Evolutionary conservation across 2,329 filamentous ascomycete species (phyloP).

Genomic region (Raffaelea deltoideospora): DNA sequence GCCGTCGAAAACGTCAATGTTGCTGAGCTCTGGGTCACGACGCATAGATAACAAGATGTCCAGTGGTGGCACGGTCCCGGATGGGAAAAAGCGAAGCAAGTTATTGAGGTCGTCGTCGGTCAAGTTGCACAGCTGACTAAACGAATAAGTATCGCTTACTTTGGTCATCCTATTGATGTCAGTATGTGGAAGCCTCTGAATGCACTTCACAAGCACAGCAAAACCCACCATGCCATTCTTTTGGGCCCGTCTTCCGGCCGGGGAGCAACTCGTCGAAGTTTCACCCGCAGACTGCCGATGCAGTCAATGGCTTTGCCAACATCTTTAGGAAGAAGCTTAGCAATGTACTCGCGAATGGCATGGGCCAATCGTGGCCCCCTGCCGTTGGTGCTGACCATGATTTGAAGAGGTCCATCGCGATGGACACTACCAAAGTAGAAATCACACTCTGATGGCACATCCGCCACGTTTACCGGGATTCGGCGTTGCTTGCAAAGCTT

Average conservation of each 20-base stretch:
- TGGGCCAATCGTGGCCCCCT: conserved; percentile 87
- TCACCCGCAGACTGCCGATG: conserved; percentile 65
- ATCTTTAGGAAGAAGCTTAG: conserved; percentile 56
- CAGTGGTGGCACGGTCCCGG: conserved; percentile 38
- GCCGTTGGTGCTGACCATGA: conserved; percentile 98
- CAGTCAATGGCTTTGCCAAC: conserved; percentile 75
- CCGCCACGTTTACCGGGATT: conserved; percentile 88
- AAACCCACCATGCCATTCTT: conserved; percentile 69
- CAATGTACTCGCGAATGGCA: conserved; percentile 71
- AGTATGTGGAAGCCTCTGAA: conserved; percentile 9
- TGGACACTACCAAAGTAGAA: conserved; percentile 98
- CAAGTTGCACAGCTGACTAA: conserved; percentile 74
- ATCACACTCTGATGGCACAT: conserved; percentile 92
- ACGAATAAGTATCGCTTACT: conserved; percentile 74
- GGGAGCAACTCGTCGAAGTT: conserved; percentile 64
- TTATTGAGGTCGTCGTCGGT: conserved; percentile 71
- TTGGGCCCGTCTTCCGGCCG: conserved; percentile 59
- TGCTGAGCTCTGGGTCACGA: conserved; percentile 24
- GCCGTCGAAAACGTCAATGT: conserved; percentile 41
- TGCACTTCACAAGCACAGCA: neutral
- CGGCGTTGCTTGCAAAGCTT: conserved; percentile 75
- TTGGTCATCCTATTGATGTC: conserved; percentile 60
- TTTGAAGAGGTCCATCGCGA: conserved; percentile 84
- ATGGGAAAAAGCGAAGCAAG: conserved; percentile 59
- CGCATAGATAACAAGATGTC: conserved; percentile 41